These are phyloP conservation scores for Ceratonia siliqua DNA, from an alignment of 306 rosid species.

Conservation along the genomic window DNA sequence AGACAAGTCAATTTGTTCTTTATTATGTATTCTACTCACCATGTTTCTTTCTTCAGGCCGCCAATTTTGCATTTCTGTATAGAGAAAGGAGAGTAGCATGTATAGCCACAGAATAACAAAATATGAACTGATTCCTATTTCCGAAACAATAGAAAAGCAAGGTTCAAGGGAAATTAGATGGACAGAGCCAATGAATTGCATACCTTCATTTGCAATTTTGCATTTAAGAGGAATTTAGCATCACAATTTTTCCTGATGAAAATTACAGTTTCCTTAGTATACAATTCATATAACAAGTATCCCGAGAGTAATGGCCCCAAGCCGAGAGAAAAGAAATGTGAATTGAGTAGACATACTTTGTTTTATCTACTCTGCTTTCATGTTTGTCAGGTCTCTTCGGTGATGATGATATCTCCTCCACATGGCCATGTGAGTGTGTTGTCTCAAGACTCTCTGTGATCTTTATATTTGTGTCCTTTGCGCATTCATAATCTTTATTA, in stretches of 20 bases:
- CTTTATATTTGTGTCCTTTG: constrained; percentile 38
- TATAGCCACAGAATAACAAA: constrained; percentile 40
- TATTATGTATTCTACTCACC: constrained; percentile 25
- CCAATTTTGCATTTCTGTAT: constrained; percentile 44
- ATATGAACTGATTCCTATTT: constrained; percentile 16
- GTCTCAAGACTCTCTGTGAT: constrained; percentile 31
- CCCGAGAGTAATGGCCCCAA: not conserved
- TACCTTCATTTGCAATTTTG: constrained; percentile 57
- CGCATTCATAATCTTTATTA: constrained; percentile 37
- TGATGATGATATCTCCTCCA: constrained; percentile 54
- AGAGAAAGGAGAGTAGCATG: constrained; percentile 23
- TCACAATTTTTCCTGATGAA: constrained; percentile 50
- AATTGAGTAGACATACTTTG: constrained; percentile 49
- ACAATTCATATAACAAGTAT: constrained; percentile 24
- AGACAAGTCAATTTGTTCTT: constrained; percentile 42
- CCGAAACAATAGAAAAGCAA: constrained; percentile 18
- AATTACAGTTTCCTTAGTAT: constrained; percentile 33
- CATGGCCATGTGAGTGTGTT: constrained; percentile 42
- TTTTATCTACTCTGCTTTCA: constrained; percentile 38
- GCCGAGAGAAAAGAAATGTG: constrained; percentile 11
- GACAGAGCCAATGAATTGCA: constrained; percentile 24
- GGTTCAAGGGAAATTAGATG: not conserved
- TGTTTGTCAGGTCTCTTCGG: constrained; percentile 39
- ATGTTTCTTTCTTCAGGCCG: constrained; percentile 42
- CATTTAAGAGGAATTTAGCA: constrained; percentile 43